phyloP scores from a whole-genome alignment of 1,284 basidiomycete genomes.

The Chondrostereum purpureum region DNA sequence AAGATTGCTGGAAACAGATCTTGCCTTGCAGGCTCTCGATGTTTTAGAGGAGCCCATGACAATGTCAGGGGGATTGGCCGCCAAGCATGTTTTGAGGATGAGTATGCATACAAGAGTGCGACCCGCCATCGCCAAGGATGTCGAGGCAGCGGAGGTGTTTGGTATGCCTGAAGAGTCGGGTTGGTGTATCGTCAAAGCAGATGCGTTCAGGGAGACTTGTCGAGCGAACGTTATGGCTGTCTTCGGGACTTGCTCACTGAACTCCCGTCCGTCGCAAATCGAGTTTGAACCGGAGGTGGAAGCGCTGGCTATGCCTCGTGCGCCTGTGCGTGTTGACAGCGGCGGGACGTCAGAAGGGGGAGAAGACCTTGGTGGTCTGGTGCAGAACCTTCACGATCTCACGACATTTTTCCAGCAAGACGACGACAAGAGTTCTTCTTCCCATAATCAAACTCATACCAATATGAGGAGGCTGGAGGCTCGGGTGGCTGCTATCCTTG shows the following conservation, averaged over 20 bases:
- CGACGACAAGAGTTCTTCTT: slow-evolving; percentile 17
- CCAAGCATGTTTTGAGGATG: slow-evolving; percentile 83
- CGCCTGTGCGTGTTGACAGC: slow-evolving; percentile 41
- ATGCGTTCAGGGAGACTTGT: slow-evolving; percentile 56
- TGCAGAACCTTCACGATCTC: slow-evolving; percentile 82
- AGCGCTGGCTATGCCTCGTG: slow-evolving; percentile 26
- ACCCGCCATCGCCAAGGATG: slow-evolving; percentile 29
- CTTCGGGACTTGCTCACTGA: slow-evolving; percentile 75
- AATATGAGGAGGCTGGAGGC: slow-evolving; percentile 54
- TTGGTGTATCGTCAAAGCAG: slow-evolving; percentile 75
- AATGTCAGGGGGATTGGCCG: slow-evolving; percentile 69
- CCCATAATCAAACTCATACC: slow-evolving; percentile 17
- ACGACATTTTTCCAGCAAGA: slow-evolving; percentile 80
- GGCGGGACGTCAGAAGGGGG: not conserved
- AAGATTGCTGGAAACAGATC: slow-evolving; percentile 78
- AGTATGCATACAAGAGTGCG: slow-evolving; percentile 60
- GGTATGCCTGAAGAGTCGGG: slow-evolving; percentile 77
- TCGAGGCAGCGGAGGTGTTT: slow-evolving; percentile 66
- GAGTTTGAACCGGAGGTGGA: slow-evolving; percentile 59
- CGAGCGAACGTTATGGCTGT: slow-evolving; percentile 76
- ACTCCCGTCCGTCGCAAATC: slow-evolving; percentile 67
- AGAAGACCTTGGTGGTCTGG: slow-evolving; percentile 71
- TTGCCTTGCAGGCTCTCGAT: slow-evolving; percentile 81
- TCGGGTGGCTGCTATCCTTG: slow-evolving; percentile 71
- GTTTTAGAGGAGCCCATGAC: slow-evolving; percentile 86